Evolutionary conservation across 306 rosid genomes (phyloP), one percentile per base, ranked within the genome.

Genomic region (Cicer arietinum): DNA sequence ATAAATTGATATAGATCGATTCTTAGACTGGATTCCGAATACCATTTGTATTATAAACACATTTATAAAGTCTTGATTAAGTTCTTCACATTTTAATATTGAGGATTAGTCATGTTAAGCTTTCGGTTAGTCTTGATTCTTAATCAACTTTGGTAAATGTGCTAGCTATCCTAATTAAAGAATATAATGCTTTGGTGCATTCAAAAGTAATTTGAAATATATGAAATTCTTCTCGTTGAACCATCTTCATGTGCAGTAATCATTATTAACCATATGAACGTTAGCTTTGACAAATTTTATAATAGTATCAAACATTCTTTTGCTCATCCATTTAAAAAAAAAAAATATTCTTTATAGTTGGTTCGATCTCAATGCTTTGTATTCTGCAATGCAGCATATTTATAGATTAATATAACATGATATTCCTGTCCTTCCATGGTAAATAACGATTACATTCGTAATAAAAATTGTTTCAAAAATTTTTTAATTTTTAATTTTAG

Each of bases 121-220:
- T 79, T 79, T 75, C 76, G 76, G 73, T 69, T 75, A 35, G 61
- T 64, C 52, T 42, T 64, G 74, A 77, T 74, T 79, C 79, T 57
- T 9, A 74, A 56, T 63, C 74, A 66, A 69, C 74, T 14, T 78
- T 22, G 73, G 57, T 46, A 39, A 46, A 7, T 68, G 71, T 8
- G 61, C 72, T 62, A 22, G 16, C 51, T 51, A 37, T 64, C 40
- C 17, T 42, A 25, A 25, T 25, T 25, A 20, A 35, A 74, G 69
- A 78, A 46, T 35, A 22, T 6, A 58, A 67, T 30, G 54, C 59
- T 77, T 60, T 0, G 25, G 9, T 8, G 20, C 48, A 50, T 77
- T 77, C 47, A 52, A 78, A 78, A 39, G 80, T 46, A 39, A 58
- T 73, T 80, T 12, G 7, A 66, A 67, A 30, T 76, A 65, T 64